Evolutionary conservation across 2,329 filamentous ascomycete species (phyloP).

Genomic region (Colletotrichum cereale): DNA sequence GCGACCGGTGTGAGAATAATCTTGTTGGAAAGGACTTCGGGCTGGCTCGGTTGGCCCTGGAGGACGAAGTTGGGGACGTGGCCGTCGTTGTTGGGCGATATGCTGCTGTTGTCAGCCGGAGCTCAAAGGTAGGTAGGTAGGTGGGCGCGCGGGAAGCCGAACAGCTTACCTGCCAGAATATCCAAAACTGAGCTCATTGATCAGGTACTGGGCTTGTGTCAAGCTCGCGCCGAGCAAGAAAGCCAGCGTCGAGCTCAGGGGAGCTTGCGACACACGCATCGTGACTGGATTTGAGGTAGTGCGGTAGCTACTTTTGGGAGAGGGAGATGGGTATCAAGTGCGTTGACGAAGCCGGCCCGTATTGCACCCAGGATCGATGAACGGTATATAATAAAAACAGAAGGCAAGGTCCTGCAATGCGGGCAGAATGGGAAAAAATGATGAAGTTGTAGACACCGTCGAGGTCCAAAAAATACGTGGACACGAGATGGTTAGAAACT

Average conservation of each 20-base stretch:
- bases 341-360: slow-evolving; percentile 36
- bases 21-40: slow-evolving; percentile 85
- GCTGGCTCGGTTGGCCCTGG: slow-evolving; percentile 66
- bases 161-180: slow-evolving; percentile 70
- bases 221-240: slow-evolving; percentile 60
- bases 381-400: slow-evolving; percentile 36
- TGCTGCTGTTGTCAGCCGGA: slow-evolving; percentile 30
- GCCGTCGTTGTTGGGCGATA: slow-evolving; percentile 39
- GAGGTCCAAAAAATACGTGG: slow-evolving; percentile 32
- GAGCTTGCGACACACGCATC: slow-evolving; percentile 56
- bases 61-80: slow-evolving; percentile 67
- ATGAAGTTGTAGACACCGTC: slow-evolving; percentile 23
- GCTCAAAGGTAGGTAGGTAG: not conserved
- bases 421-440: slow-evolving; percentile 29
- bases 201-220: slow-evolving; percentile 73
- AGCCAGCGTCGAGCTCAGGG: slow-evolving; percentile 51
- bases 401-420: slow-evolving; percentile 34
- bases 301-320: slow-evolving; percentile 17
- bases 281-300: slow-evolving; percentile 43
- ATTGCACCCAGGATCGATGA: slow-evolving; percentile 31
- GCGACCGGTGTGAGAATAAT: slow-evolving; percentile 90
- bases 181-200: slow-evolving; percentile 84
- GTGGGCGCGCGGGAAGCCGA: not conserved
- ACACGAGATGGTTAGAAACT: slow-evolving; percentile 32
- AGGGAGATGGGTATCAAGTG: slow-evolving; percentile 29